A percentile compares a stretch with the other conserved stretches of the same genome.
These are phyloP conservation scores for Extremus antarcticus DNA, from an alignment of 495 filamentous ascomycete genomes.

Conservation along the genomic window DNA sequence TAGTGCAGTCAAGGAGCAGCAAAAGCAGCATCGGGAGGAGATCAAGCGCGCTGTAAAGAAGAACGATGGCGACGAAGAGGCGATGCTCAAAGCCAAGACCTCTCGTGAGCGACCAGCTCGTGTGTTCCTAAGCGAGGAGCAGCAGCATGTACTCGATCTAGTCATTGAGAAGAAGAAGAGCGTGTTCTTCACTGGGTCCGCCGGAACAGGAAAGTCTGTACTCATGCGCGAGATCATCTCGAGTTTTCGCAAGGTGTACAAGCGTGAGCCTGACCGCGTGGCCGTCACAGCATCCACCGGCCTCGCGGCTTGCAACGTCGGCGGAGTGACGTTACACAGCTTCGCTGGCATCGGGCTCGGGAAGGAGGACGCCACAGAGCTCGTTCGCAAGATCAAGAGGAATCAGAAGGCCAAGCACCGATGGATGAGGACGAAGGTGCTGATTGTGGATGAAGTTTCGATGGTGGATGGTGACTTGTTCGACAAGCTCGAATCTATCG, in stretches of 20 bases:
- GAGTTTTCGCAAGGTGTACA: constrained; percentile 63
- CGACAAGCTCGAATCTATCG: constrained; percentile 87
- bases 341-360: constrained; percentile 92
- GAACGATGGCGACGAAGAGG: constrained; percentile 28
- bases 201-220: constrained; percentile 96
- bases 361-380: constrained; percentile 69
- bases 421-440: constrained; percentile 76
- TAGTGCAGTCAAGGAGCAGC: constrained; percentile 71
- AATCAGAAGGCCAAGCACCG: constrained; percentile 79
- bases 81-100: constrained; percentile 26
- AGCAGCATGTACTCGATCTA: constrained; percentile 67
- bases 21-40: constrained; percentile 58
- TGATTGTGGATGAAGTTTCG: constrained; percentile 91
- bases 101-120: constrained; percentile 36
- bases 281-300: constrained; percentile 94
- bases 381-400: constrained; percentile 83
- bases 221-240: constrained; percentile 83
- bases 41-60: constrained; percentile 52
- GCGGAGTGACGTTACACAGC: constrained; percentile 89
- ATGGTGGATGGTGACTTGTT: constrained; percentile 98
- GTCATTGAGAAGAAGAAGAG: constrained; percentile 68
- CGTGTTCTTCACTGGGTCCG: constrained; percentile 96
- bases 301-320: constrained; percentile 92
- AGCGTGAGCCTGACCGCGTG: constrained; percentile 62
- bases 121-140: constrained; percentile 74